Percentiles rank a stretch among this genome's conserved stretches.
phyloP scores from a whole-genome alignment of 495 filamentous ascomycete genomes.

The Parachaetomium inaequale region DNA sequence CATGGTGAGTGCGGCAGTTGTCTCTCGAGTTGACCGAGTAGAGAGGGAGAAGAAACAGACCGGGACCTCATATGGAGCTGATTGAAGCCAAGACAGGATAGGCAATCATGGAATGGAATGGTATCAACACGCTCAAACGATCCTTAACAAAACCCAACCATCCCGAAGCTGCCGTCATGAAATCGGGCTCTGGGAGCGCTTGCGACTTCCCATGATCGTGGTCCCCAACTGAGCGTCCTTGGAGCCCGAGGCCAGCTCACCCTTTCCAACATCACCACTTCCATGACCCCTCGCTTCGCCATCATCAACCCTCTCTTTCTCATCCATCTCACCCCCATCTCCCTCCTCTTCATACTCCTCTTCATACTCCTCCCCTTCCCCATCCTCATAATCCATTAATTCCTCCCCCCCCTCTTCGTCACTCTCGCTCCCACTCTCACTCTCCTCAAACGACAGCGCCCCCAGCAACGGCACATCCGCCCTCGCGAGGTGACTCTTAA shows the following conservation, averaged over 20 bases:
- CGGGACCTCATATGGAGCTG: too few relatives aligned
- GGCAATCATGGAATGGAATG: too few relatives aligned
- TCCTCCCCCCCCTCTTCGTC: slow-evolving; percentile 21
- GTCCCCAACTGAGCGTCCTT: slow-evolving; percentile 28
- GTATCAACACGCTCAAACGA: too few relatives aligned
- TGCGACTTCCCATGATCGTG: slow-evolving; percentile 22
- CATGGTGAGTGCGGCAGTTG: too few relatives aligned
- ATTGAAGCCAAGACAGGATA: too few relatives aligned
- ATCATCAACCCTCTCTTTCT: not conserved
- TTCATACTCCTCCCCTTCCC: slow-evolving; percentile 11
- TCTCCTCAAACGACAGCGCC: slow-evolving; percentile 33
- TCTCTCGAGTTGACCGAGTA: too few relatives aligned
- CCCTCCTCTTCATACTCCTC: not conserved
- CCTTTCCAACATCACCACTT: not conserved
- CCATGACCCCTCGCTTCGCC: not conserved
- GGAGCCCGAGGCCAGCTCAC: slow-evolving; percentile 9
- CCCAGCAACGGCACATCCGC: slow-evolving; percentile 37
- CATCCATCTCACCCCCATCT: not conserved
- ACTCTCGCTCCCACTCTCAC: slow-evolving; percentile 32
- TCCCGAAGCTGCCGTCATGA: slow-evolving; percentile 23
- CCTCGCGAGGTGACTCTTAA: slow-evolving; percentile 35
- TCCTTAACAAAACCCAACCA: too few relatives aligned
- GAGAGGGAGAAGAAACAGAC: too few relatives aligned
- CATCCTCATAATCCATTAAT: slow-evolving; percentile 18
- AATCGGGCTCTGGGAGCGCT: slow-evolving; percentile 20